Evolutionary conservation across 805 yeast genomes (phyloP).

Genomic region (Yarrowia sp.): DNA sequence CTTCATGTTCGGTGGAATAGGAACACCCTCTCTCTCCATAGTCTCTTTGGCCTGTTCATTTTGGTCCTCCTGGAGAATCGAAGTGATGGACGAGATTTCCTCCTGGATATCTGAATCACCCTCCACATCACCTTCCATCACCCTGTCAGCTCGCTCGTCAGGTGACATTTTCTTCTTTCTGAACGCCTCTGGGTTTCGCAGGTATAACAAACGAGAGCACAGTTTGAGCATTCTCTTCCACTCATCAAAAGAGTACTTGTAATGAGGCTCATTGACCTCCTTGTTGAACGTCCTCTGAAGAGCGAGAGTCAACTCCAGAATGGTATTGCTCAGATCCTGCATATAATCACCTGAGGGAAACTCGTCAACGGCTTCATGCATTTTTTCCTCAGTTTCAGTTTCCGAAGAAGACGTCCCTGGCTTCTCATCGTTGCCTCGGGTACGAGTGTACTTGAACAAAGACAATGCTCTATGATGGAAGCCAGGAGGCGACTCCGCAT

Average conservation of each 20-base stretch:
- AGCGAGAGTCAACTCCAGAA: background rate
- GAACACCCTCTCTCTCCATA: background rate
- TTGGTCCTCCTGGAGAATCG: background rate
- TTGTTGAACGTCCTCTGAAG: conserved; percentile 1
- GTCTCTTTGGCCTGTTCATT: background rate
- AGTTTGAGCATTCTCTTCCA: conserved; percentile 47
- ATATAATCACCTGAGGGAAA: conserved; percentile 1
- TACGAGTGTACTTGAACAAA: background rate
- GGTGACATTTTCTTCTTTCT: conserved; percentile 1
- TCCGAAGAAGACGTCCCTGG: background rate
- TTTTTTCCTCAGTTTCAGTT: background rate
- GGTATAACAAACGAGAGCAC: background rate
- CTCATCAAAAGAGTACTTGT: conserved; percentile 49
- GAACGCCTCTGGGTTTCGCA: conserved; percentile 67
- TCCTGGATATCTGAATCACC: background rate
- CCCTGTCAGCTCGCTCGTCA: background rate
- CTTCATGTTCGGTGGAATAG: background rate
- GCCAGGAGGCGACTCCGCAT: background rate
- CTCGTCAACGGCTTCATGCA: background rate
- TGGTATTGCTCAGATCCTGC: conserved; percentile 2
- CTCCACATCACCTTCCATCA: background rate
- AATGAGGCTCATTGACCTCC: conserved; percentile 37
- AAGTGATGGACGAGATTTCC: background rate
- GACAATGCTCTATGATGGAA: background rate
- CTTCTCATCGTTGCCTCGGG: background rate